A percentile compares a stretch with the other conserved stretches of the same genome.
These are phyloP conservation scores for Botrytis galanthina DNA, from an alignment of 2,329 filamentous ascomycete genomes.

Conservation along the genomic window DNA sequence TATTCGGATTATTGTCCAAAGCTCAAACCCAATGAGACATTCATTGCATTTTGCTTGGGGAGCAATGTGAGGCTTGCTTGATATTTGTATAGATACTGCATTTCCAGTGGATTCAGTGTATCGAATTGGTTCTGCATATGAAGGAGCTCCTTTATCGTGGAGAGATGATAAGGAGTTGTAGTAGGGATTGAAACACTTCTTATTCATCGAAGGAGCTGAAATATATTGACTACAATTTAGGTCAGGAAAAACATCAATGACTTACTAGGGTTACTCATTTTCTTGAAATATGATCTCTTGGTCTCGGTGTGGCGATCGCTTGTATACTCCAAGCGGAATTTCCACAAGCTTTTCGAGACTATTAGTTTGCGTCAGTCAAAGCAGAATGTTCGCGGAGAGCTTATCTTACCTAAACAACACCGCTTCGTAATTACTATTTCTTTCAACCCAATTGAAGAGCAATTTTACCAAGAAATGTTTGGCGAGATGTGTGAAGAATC, in stretches of 20 bases:
- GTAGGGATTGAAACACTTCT: neutral
- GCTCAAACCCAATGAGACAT: neutral
- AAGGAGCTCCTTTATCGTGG: neutral
- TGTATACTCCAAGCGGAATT: slow-evolving; percentile 56
- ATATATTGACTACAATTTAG: slow-evolving; percentile 1
- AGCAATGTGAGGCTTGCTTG: neutral
- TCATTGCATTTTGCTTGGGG: neutral
- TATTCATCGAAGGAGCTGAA: neutral
- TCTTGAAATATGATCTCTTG: slow-evolving; percentile 77
- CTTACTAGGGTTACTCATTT: slow-evolving; percentile 75
- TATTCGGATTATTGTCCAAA: neutral
- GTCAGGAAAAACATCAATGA: slow-evolving; percentile 69
- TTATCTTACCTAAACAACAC: slow-evolving; percentile 77
- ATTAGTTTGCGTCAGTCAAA: slow-evolving; percentile 87
- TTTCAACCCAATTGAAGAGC: slow-evolving; percentile 86
- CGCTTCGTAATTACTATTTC: slow-evolving; percentile 85
- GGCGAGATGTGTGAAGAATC: slow-evolving; percentile 70
- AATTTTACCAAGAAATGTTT: slow-evolving; percentile 78
- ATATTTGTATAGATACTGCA: neutral
- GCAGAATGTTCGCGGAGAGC: slow-evolving; percentile 71
- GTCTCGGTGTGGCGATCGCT: slow-evolving; percentile 70
- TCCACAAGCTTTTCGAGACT: slow-evolving; percentile 65
- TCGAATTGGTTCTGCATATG: neutral
- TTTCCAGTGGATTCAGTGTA: neutral
- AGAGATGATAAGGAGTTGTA: neutral